Evolutionary conservation across 306 rosid species (phyloP).

Genomic region (Mucuna pruriens): DNA sequence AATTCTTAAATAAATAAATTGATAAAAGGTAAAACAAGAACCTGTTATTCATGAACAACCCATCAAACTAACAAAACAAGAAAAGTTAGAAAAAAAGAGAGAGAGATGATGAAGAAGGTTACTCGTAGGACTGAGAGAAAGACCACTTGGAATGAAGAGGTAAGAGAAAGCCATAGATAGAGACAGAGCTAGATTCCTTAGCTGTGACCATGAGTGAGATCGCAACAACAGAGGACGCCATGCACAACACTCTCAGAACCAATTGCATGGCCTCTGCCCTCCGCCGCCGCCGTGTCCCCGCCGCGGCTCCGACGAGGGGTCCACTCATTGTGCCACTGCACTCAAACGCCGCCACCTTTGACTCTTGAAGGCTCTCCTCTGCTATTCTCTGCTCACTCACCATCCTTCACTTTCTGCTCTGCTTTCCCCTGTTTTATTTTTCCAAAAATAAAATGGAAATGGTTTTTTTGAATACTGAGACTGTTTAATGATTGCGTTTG

Average conservation of each 20-base stretch:
- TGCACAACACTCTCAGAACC: constrained; percentile 57
- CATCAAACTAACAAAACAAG: neutral
- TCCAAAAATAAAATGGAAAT: neutral
- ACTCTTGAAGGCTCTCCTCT: constrained; percentile 45
- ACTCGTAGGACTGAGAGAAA: constrained; percentile 73
- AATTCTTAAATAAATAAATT: neutral
- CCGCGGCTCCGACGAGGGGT: constrained; percentile 40
- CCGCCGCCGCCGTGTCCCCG: constrained; percentile 20
- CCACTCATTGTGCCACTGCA: constrained; percentile 50
- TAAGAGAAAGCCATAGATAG: constrained; percentile 64
- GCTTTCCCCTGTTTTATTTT: neutral
- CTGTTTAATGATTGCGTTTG: neutral
- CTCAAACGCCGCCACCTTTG: constrained; percentile 47
- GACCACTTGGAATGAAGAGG: constrained; percentile 88
- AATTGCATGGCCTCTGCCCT: constrained; percentile 57
- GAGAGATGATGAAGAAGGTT: constrained; percentile 47
- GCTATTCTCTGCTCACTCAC: constrained; percentile 53
- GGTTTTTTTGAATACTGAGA: neutral
- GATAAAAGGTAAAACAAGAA: neutral
- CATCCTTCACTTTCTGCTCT: constrained; percentile 38
- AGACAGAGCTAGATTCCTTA: constrained; percentile 53
- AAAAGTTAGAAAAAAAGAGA: neutral
- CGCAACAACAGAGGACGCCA: constrained; percentile 57
- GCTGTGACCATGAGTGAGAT: constrained; percentile 80
- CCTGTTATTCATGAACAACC: neutral